Base-by-base conservation (phyloP, 1,284 basidiomycete genomes). In the Afroboletus lepidellus region DNA sequence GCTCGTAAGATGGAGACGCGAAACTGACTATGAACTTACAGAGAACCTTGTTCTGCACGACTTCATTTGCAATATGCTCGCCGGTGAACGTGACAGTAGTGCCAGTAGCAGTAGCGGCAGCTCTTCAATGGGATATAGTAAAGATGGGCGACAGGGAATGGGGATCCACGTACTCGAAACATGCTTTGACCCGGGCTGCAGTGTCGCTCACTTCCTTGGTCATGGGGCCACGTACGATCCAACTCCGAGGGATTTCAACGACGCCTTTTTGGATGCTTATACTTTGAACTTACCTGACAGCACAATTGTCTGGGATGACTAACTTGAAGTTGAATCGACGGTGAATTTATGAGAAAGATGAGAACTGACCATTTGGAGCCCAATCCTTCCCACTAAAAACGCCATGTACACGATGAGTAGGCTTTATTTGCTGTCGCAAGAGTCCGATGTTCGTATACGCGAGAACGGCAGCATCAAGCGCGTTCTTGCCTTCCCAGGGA, bases 241-340 rank as follows among this genome's bases (percentile, higher is more conserved):
- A 91, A 18, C 79, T 79, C 52, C 15, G 15, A 24, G 9, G n/a
- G 23, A 16, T 11, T 18, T 50, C 5, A 21, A 21, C 8, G 9
- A 18, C 4, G 20, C 23, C 25, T 8, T 5, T 13, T 37, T 24
- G 13, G 12, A 18, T 16, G 20, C 1, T 1, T 3, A 16, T 29
- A 8, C 13, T 34, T 27, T 27, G 20, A 7, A 60, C 75, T 47
- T 57, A 80, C 81, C 73, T 66, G 71, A 90, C 79, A 57, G 80
- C 83, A 2, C 85, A 77, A 60, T 87, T 83, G 60, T 89, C 89
- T 0, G 90, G 91, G 50, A 93, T 90, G 33, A 93, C 89, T 89
- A 49, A 20, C 25, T 46, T 30, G 12, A 29, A 9, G 15, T 33
- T 46, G 20, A 53, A 24, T 15, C 13, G 16, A 46, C 25, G 43